Base-by-base conservation (phyloP, 169 alveolate genomes). In the Cryptosporidium muris region DNA sequence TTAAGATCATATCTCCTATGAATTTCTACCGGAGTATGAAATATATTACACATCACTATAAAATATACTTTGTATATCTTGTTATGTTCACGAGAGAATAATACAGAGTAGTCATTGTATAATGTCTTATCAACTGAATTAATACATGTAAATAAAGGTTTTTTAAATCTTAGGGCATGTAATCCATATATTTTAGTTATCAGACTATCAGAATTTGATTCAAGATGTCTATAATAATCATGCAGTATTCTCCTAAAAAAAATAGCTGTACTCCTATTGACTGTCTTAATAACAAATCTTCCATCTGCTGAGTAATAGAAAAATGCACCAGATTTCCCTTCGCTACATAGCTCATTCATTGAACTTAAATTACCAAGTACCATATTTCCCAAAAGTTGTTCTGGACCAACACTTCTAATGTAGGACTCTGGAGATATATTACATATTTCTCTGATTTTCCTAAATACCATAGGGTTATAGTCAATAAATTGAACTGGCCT, bases 281-380 rank as follows among this genome's bases (percentile, higher is more conserved):
- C 85, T 3, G 85, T 74, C 34, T 74, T 74, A 40, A 92, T 82
- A 56, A 95, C 90, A 82, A 94, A 94, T 65, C 93, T 90, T 4
- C 96, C 96, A 74, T 95, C 96, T 52, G 96, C 93, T 1, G 99
- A 95, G 88, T 94, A 97, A 89, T 96, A 97, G 82, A 97, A 97
- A 74, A 97, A 95, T 8, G 98, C 93, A 9, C 99, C 99, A 81
- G 98, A 93, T 81, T 94, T 95, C 9, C 99, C 99, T 80, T 96
- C 98, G 6, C 98, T 92, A 54, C 95, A 93, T 60, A 95, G 89
- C 88, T 96, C 99, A 49, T 97, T 93, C 60, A 97, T 92, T 3
- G 98, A 94, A 56, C 96, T 91, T 54, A 96, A 93, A 81, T 96
- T 97, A n/a, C 99, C 98, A 82, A 96, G 91, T n/a, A 95, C 94